Percentiles rank a stretch among this genome's conserved stretches.
Evolutionary conservation across 2,329 filamentous ascomycete genomes (phyloP).

Genomic region (Ophiosphaerella korrae): DNA sequence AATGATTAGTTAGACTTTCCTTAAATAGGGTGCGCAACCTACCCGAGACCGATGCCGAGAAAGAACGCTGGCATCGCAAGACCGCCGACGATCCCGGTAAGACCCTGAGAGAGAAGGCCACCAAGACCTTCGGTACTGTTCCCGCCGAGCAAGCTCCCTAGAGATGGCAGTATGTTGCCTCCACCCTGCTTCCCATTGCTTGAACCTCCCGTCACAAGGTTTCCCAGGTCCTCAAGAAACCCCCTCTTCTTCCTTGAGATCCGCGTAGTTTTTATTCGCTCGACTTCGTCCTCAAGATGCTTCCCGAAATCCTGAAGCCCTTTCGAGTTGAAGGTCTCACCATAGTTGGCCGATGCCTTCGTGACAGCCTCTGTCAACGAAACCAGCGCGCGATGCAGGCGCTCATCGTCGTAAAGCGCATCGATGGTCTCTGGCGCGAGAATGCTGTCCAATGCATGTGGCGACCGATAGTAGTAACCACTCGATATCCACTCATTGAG

Average conservation of each 20-base stretch:
- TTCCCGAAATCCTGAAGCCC: conserved; percentile 21
- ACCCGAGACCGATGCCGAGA: conserved; percentile 38
- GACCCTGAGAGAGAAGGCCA: no score
- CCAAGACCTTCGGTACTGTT: no score
- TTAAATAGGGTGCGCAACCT: background rate
- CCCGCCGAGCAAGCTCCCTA: no score
- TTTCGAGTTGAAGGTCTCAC: conserved; percentile 15
- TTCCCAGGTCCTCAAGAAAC: conserved; percentile 18
- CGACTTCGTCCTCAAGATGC: conserved; percentile 22
- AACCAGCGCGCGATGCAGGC: conserved; percentile 27
- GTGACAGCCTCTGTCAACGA: conserved; percentile 28
- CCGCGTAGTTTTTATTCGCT: conserved; percentile 9
- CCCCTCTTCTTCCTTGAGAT: conserved; percentile 9
- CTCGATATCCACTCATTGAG: conserved; percentile 11
- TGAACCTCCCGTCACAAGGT: conserved; percentile 1
- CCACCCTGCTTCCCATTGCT: conserved; percentile 7
- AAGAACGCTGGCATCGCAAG: conserved; percentile 35
- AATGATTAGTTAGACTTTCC: conserved; percentile 6
- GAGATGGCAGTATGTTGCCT: no score
- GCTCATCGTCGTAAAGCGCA: conserved; percentile 29
- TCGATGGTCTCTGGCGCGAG: conserved; percentile 28
- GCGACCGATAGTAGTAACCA: conserved; percentile 1
- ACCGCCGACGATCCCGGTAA: conserved; percentile 9
- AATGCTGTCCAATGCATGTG: conserved; percentile 10
- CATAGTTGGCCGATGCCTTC: conserved; percentile 23